Evolutionary conservation across 768 basidiomycete species (phyloP).

Genomic region (Lactarius trivialis): DNA sequence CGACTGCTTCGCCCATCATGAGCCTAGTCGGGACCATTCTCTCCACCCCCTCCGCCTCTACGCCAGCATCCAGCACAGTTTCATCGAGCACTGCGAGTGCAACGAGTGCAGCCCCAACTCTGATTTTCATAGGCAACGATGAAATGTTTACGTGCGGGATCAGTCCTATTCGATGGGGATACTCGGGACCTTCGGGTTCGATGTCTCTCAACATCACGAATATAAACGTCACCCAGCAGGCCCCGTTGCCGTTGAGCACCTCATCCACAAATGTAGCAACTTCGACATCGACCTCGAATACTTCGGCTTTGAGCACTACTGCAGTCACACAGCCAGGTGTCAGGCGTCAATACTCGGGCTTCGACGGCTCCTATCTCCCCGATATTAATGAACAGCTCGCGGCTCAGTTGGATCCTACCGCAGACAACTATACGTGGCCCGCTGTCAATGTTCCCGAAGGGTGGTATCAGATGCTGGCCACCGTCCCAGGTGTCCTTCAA

Average conservation of each 20-base stretch:
- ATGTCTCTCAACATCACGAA: constrained; percentile 38
- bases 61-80: neutral
- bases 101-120: neutral
- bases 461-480: constrained; percentile 37
- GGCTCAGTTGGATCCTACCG: constrained; percentile 28
- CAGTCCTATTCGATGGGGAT: constrained; percentile 28
- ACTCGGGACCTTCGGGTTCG: constrained; percentile 20
- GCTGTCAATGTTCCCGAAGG: constrained; percentile 43
- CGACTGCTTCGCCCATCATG: constrained; percentile 6
- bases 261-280: neutral
- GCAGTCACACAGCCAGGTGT: neutral
- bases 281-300: constrained; percentile 17
- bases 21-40: neutral
- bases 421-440: constrained; percentile 36
- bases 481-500: constrained; percentile 6
- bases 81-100: neutral
- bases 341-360: constrained; percentile 11
- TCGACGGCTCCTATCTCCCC: constrained; percentile 14
- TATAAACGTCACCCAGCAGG: constrained; percentile 29
- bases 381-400: constrained; percentile 28
- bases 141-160: constrained; percentile 34
- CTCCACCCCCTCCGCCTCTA: neutral
- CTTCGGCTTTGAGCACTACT: neutral
- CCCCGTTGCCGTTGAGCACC: constrained; percentile 7
- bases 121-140: constrained; percentile 8